Conservation (phyloP, 805 yeast species). For the Wickerhamiella kurtzmanii region DNA sequence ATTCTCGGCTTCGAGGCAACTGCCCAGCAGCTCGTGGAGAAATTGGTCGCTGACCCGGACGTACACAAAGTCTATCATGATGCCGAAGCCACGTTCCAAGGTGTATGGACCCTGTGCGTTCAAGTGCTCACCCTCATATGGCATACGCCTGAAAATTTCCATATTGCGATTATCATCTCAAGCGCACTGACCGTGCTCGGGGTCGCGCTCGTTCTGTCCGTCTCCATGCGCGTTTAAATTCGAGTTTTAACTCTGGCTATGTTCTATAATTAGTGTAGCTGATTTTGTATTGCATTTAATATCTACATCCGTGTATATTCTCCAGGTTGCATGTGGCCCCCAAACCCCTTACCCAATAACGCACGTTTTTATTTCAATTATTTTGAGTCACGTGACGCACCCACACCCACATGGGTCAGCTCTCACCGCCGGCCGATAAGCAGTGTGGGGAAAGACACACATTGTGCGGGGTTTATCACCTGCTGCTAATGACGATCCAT, state of each 20-base stretch:
- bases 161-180: slow-evolving; percentile 11
- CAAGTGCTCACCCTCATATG: slow-evolving; percentile 12
- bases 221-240: not conserved
- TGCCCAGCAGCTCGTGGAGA: slow-evolving; percentile 10
- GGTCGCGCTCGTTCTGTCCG: slow-evolving; percentile 3
- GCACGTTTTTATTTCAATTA: not conserved
- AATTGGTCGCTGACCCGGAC: slow-evolving; percentile 15
- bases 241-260: not conserved
- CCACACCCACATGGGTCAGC: too few relatives aligned
- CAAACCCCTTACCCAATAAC: too few relatives aligned
- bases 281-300: too few relatives aligned
- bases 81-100: slow-evolving; percentile 10
- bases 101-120: slow-evolving; percentile 8
- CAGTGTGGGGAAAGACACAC: not conserved
- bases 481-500: not conserved
- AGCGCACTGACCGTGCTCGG: slow-evolving; percentile 9
- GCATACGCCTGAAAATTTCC: slow-evolving; percentile 7
- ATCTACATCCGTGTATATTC: too few relatives aligned
- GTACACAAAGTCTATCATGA: slow-evolving; percentile 11
- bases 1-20: slow-evolving; percentile 10
- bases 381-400: too few relatives aligned
- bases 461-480: not conserved
- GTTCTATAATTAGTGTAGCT: not conserved
- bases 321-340: too few relatives aligned
- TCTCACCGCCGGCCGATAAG: not conserved